Percentiles rank a stretch among this genome's conserved stretches.
Conservation (phyloP, 2,329 filamentous ascomycete species). For the Penicillium sp. region DNA sequence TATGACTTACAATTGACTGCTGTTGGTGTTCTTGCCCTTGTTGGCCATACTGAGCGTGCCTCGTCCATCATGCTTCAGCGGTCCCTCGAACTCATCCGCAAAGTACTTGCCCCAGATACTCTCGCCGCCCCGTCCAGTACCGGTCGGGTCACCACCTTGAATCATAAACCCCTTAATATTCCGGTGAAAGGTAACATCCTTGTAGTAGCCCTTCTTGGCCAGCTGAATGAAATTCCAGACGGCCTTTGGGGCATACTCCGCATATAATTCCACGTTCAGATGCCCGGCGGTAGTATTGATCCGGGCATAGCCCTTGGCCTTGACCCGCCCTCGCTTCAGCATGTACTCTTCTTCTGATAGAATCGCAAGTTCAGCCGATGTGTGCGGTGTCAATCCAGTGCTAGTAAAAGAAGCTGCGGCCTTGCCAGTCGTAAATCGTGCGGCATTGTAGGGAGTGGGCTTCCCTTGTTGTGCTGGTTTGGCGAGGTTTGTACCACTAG, state of each 20-base stretch:
- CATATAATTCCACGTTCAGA: conserved; percentile 84
- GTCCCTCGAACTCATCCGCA: conserved; percentile 88
- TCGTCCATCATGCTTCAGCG: conserved; percentile 77
- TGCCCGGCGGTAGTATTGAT: conserved; percentile 84
- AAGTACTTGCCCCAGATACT: conserved; percentile 96
- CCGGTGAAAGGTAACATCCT: conserved; percentile 80
- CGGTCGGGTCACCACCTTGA: conserved; percentile 91
- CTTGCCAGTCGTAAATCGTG: conserved; percentile 84
- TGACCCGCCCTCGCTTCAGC: conserved; percentile 85
- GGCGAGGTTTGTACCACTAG: conserved; percentile 11
- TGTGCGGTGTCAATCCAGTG: conserved; percentile 90
- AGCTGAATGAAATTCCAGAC: conserved; percentile 97
- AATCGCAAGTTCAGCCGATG: conserved; percentile 80
- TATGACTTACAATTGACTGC: conserved; percentile 70
- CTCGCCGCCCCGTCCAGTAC: conserved; percentile 85
- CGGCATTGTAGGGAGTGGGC: conserved; percentile 74
- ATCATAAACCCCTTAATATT: conserved; percentile 98
- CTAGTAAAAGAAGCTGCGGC: conserved; percentile 95
- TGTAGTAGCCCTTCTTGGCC: conserved; percentile 88
- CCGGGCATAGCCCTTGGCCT: conserved; percentile 88
- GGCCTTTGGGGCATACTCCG: conserved; percentile 86
- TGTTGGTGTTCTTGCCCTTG: conserved; percentile 98
- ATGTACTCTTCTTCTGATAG: conserved; percentile 96
- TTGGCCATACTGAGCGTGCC: conserved; percentile 94
- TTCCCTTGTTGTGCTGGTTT: conserved; percentile 40